phyloP scores from a whole-genome alignment of 768 basidiomycete species.

The Leccinum boreale region DNA sequence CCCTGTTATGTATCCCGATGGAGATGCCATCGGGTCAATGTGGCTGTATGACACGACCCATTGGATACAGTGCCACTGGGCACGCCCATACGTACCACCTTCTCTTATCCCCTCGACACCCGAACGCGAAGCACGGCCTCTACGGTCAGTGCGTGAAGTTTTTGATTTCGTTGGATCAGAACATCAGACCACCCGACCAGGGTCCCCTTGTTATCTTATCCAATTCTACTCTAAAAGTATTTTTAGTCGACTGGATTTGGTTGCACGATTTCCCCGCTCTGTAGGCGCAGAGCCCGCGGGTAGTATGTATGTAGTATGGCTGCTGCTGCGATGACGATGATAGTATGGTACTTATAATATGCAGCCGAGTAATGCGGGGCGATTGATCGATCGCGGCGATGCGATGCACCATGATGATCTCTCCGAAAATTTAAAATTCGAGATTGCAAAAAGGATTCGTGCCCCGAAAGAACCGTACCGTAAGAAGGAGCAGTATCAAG shows the following conservation, averaged over 20 bases:
- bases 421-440: neutral
- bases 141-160: neutral
- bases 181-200: neutral
- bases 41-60: neutral
- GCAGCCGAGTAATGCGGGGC: neutral
- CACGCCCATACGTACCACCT: neutral
- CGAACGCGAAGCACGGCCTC: neutral
- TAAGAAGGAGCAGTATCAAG: neutral
- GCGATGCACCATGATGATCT: neutral
- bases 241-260: neutral
- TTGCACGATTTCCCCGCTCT: neutral
- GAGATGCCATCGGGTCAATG: neutral
- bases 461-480: neutral
- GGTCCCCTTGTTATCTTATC: neutral
- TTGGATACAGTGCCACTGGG: neutral
- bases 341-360: neutral
- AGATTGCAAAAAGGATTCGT: neutral
- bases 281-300: neutral
- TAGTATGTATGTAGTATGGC: neutral
- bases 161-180: neutral
- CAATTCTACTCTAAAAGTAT: neutral
- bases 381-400: neutral
- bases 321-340: too few species aligned
- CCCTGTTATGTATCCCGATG: neutral
- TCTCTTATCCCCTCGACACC: neutral